These are phyloP conservation scores for Epichloe typhina DNA, from an alignment of 2,329 filamentous ascomycete genomes.

Conservation along the genomic window DNA sequence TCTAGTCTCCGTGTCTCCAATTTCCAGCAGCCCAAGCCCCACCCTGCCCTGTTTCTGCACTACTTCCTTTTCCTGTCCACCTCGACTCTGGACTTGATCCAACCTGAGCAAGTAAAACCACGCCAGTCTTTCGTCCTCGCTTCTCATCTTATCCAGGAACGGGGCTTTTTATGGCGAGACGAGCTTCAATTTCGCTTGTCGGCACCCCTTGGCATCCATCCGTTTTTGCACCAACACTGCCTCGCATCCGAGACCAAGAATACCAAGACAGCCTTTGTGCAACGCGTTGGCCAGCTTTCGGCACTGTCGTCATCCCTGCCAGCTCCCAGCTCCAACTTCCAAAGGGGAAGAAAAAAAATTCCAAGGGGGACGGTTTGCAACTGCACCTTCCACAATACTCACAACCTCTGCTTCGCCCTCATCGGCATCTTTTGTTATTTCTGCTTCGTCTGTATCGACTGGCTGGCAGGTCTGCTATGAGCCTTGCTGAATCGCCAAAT, in stretches of 20 bases:
- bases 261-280: not conserved
- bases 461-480: constrained; percentile 12
- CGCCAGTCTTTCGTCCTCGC: not conserved
- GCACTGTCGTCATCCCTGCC: constrained; percentile 3
- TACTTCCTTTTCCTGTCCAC: not conserved
- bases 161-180: not conserved
- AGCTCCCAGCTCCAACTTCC: not conserved
- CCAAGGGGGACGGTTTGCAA: not conserved
- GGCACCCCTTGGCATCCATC: not conserved
- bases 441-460: not conserved
- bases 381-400: not conserved
- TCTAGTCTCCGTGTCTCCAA: too few relatives aligned
- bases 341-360: not conserved
- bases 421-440: not conserved
- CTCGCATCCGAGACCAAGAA: not conserved
- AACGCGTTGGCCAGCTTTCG: constrained; percentile 1
- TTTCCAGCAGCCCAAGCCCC: too few relatives aligned
- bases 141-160: not conserved
- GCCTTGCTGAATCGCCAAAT: constrained; percentile 16
- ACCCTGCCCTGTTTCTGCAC: not conserved
- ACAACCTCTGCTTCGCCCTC: not conserved
- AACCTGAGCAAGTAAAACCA: not conserved
- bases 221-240: not conserved
- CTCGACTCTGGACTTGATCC: not conserved
- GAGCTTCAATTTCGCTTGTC: not conserved